These are phyloP conservation scores for Chiua sp. DNA, from an alignment of 1,284 basidiomycete genomes.

Conservation along the genomic window DNA sequence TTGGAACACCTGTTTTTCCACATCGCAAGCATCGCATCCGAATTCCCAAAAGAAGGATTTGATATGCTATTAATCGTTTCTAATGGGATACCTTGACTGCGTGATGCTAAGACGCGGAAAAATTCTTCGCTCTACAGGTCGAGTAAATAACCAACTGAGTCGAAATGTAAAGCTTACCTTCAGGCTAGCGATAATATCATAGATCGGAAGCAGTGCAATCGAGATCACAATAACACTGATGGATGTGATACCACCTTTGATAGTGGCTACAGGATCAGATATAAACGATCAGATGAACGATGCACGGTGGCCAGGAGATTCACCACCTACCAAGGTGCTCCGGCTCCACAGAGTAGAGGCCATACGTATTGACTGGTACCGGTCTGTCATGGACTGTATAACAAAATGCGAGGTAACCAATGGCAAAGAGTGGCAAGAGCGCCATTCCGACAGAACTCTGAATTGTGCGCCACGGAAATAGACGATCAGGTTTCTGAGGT, in stretches of 20 bases:
- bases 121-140: conserved; percentile 34
- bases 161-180: conserved; percentile 14
- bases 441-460: conserved; percentile 19
- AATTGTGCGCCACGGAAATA: conserved; percentile 10
- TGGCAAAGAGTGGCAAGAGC: conserved; percentile 30
- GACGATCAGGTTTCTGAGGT: background rate
- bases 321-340: conserved; percentile 25
- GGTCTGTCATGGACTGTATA: conserved; percentile 30
- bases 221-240: conserved; percentile 35
- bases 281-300: background rate
- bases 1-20: conserved; percentile 26
- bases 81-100: conserved; percentile 26
- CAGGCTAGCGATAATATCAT: conserved; percentile 20
- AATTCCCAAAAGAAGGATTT: conserved; percentile 26
- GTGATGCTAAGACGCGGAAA: conserved; percentile 26
- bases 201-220: conserved; percentile 31
- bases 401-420: conserved; percentile 34
- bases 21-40: conserved; percentile 18
- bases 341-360: conserved; percentile 18
- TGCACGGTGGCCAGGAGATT: background rate
- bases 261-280: conserved; percentile 17
- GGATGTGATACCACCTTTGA: conserved; percentile 34
- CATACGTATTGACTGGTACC: conserved; percentile 30
- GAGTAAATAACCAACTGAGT: background rate
- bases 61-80: conserved; percentile 31